Evolutionary conservation across 1,284 basidiomycete species (phyloP).

Genomic region (Salmacisia buchloeana): DNA sequence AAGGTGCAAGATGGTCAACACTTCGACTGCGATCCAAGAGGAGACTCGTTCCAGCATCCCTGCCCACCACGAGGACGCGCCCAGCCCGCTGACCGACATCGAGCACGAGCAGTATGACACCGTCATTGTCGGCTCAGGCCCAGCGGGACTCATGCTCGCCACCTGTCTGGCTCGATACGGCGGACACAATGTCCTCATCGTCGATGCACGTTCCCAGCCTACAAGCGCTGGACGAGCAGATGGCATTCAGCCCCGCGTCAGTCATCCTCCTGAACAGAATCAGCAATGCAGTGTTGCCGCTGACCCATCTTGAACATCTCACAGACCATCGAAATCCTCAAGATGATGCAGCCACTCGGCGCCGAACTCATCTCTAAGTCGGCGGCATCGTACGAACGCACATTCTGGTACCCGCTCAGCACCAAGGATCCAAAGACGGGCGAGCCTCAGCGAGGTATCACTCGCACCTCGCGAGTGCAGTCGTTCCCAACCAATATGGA

Average conservation of each 20-base stretch:
- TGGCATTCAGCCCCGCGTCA: constrained; percentile 51
- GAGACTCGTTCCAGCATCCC: not conserved
- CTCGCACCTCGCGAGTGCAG: constrained; percentile 50
- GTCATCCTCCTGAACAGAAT: not conserved
- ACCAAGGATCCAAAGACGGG: constrained; percentile 37
- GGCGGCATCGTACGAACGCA: constrained; percentile 50
- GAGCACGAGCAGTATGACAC: constrained; percentile 36
- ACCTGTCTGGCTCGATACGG: constrained; percentile 39
- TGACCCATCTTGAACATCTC: not conserved
- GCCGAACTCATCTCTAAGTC: constrained; percentile 40
- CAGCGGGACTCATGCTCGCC: constrained; percentile 46
- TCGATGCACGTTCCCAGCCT: constrained; percentile 50
- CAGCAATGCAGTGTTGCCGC: not conserved
- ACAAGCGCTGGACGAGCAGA: constrained; percentile 52
- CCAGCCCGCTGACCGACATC: constrained; percentile 32
- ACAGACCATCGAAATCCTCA: constrained; percentile 62
- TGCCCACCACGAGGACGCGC: constrained; percentile 35
- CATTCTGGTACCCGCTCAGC: constrained; percentile 45
- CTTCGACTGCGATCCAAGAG: not conserved
- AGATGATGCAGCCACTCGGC: constrained; percentile 49
- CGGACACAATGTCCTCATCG: constrained; percentile 39
- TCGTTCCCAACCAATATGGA: constrained; percentile 53
- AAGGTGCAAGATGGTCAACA: too few species aligned
- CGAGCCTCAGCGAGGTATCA: constrained; percentile 34
- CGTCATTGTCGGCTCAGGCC: constrained; percentile 44